Evolutionary conservation across 208 protist species (phyloP).

Genomic region (Hexamita inflata): DNA sequence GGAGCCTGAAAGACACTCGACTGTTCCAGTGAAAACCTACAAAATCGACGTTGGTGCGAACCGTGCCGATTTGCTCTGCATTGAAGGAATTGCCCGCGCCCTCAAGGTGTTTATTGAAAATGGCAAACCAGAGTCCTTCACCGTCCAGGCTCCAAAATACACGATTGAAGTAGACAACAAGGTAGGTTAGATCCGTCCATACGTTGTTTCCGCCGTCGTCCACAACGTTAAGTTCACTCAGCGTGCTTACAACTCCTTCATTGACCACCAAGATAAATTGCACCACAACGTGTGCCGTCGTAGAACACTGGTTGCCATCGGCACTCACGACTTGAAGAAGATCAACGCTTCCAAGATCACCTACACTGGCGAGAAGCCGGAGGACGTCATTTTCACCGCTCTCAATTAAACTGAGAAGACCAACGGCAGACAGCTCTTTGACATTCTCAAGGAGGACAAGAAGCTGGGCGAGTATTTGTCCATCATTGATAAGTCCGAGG

Average conservation of each 20-base stretch:
- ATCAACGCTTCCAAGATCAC: constrained; percentile 47
- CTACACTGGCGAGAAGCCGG: constrained; percentile 22
- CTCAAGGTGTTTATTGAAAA: constrained; percentile 5
- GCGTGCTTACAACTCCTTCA: constrained; percentile 80
- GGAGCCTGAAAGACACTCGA: background rate
- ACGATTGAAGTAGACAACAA: background rate
- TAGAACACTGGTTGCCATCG: constrained; percentile 88
- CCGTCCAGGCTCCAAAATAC: background rate
- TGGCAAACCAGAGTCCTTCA: background rate
- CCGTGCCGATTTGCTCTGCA: constrained; percentile 30
- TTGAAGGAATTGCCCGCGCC: constrained; percentile 28
- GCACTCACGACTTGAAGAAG: constrained; percentile 95
- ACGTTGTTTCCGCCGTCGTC: constrained; percentile 86
- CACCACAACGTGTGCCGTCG: constrained; percentile 80
- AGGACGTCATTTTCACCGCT: constrained; percentile 72
- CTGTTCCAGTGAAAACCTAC: constrained; percentile 4
- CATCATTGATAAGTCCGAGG: constrained; percentile 50
- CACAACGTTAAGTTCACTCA: constrained; percentile 75
- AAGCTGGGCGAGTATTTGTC: constrained; percentile 47
- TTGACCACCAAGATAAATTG: constrained; percentile 93
- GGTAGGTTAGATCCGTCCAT: constrained; percentile 68
- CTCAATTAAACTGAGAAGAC: constrained; percentile 58
- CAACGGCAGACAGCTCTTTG: constrained; percentile 58
- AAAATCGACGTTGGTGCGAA: constrained; percentile 39
- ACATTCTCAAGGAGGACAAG: constrained; percentile 52